Evolutionary conservation across 1,284 basidiomycete genomes (phyloP), one percentile per base, ranked within the genome.

Genomic region (Ceratobasidium sp.): DNA sequence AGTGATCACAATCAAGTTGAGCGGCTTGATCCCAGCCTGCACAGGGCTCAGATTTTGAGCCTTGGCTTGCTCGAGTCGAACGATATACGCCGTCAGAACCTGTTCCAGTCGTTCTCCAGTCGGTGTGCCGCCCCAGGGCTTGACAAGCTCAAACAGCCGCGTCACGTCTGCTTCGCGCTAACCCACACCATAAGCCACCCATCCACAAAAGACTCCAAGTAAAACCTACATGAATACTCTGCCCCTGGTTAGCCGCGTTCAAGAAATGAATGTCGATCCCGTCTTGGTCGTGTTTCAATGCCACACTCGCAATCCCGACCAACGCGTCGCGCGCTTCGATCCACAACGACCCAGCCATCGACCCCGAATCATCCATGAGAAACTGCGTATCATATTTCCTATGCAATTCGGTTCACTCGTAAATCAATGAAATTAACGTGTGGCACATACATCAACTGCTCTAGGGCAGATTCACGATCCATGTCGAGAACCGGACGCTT

Each of bases 1-100:
- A 0, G 89, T 90, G 61, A 90, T 82, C 28, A 90, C 78, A 26
- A 90, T 84, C 70, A 84, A 85, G 76, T 89, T 89, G 28, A 88
- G 78, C 0, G 87, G 87, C 76, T 88, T 89, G 4, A 69, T 39
- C 3, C 36, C 36, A 26, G 34, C 52, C 12, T 1, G 2, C 3
- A 16, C 10, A 1, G 43, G 52, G n/a, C 10, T 26, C 2, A 1
- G 8, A 12, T 30, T 30, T n/a, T 30, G 48, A n/a, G 41, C 34
- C 34, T 72, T 64, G 0, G 82, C 82, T 2, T 69, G 59, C 72
- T 88, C 85, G 3, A 87, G 80, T 28, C 76, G 76, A 10, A 79
- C 75, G n/a, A 88, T 61, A 74, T 88, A 88, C 9, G 79, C 79
- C 6, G 81, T 76, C 2, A 88, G 76, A 9, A 89, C 75, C 30